Evolutionary conservation across 306 rosid genomes (phyloP).

Genomic region (Adenanthera pavonina): DNA sequence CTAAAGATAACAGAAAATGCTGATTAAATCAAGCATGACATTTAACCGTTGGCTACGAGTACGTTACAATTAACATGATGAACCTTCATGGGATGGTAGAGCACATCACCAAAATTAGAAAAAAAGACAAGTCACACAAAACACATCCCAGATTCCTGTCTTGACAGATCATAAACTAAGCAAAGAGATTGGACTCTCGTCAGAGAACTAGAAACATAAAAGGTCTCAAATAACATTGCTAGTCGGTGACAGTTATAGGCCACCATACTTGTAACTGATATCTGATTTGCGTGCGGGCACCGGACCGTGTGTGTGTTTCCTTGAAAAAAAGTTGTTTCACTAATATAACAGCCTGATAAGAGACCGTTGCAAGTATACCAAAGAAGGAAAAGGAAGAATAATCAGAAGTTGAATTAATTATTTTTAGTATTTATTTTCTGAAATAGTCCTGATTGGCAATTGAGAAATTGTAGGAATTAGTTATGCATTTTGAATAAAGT

Average conservation of each 20-base stretch:
- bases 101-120: background rate
- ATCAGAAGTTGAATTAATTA: no score
- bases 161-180: background rate
- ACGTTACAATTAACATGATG: conserved; percentile 14
- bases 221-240: conserved; percentile 6
- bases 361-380: no score
- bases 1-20: background rate
- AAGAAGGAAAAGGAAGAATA: no score
- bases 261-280: conserved; percentile 4
- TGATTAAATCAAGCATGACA: conserved; percentile 9
- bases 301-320: background rate
- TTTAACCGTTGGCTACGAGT: background rate
- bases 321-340: background rate
- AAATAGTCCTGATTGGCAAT: no score
- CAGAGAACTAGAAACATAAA: background rate
- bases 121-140: background rate
- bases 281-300: background rate
- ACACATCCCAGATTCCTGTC: background rate
- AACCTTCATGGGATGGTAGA: conserved; percentile 11
- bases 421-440: no score
- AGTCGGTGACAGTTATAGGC: background rate
- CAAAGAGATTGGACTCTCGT: background rate
- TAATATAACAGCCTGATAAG: background rate
- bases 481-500: no score
- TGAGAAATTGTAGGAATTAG: no score